Conservation (phyloP, 805 yeast genomes). For the Ogataea minuta region DNA sequence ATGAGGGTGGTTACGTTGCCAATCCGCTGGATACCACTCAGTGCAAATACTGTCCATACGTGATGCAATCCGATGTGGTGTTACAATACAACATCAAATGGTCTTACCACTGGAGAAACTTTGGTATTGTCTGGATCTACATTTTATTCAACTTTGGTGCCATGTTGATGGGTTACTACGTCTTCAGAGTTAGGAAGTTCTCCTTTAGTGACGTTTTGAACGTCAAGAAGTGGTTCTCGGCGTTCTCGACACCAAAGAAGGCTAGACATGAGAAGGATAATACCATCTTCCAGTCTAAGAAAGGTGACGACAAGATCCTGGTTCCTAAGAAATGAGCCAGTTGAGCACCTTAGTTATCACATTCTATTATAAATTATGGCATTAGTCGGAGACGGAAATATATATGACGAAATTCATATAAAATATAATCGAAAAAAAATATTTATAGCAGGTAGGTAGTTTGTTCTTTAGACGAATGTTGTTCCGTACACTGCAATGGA, state of each 20-base stretch:
- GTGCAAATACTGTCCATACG: constrained; percentile 50
- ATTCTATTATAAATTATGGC: background rate
- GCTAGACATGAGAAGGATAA: constrained; percentile 46
- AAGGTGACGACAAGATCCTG: constrained; percentile 39
- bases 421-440: no score
- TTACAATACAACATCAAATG: constrained; percentile 41
- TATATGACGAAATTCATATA: no score
- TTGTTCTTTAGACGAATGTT: no score
- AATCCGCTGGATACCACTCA: constrained; percentile 47
- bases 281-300: constrained; percentile 39
- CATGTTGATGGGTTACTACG: constrained; percentile 37
- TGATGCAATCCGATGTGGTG: constrained; percentile 48
- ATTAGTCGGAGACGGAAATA: no score
- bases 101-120: constrained; percentile 59
- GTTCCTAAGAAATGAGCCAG: constrained; percentile 15
- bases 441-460: no score
- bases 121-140: constrained; percentile 61
- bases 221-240: constrained; percentile 40
- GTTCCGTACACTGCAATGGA: no score
- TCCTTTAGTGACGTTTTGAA: constrained; percentile 33
- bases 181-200: constrained; percentile 35
- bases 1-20: constrained; percentile 52
- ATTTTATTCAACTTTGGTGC: constrained; percentile 48
- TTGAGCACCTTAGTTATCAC: background rate
- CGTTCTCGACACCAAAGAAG: constrained; percentile 39